Conservation (phyloP, 1,284 basidiomycete genomes). For the Leccinum angustisporum region DNA sequence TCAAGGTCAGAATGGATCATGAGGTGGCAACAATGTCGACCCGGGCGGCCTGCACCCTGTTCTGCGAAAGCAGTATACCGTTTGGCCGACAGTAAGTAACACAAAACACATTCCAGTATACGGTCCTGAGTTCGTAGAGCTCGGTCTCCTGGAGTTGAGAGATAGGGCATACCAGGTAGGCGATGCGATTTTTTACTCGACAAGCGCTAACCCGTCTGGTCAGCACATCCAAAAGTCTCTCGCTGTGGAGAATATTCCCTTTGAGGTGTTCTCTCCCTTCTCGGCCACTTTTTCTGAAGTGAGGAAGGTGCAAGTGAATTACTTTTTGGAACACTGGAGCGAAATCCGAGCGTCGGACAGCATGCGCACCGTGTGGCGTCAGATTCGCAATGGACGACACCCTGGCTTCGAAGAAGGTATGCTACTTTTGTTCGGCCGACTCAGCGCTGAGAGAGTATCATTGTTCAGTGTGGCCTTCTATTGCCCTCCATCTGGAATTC, state of each 20-base stretch:
- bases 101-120: background rate
- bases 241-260: conserved; percentile 78
- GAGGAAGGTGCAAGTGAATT: conserved; percentile 79
- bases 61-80: conserved; percentile 88
- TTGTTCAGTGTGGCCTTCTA: conserved; percentile 63
- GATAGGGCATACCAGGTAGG: conserved; percentile 63
- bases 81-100: conserved; percentile 73
- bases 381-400: conserved; percentile 77
- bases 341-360: conserved; percentile 77
- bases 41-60: conserved; percentile 71
- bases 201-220: conserved; percentile 5
- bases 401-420: conserved; percentile 81
- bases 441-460: conserved; percentile 1
- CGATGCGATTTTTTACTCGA: background rate
- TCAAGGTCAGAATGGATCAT: conserved; percentile 65
- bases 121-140: conserved; percentile 42
- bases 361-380: conserved; percentile 83
- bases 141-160: conserved; percentile 68
- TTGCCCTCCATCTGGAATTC: conserved; percentile 65
- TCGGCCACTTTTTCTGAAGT: conserved; percentile 80
- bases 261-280: conserved; percentile 86
- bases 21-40: conserved; percentile 59
- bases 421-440: conserved; percentile 9
- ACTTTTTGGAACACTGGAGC: conserved; percentile 79
- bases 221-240: conserved; percentile 78